These are phyloP conservation scores for Tetracladium setigerum DNA, from an alignment of 495 filamentous ascomycete genomes.

Conservation along the genomic window DNA sequence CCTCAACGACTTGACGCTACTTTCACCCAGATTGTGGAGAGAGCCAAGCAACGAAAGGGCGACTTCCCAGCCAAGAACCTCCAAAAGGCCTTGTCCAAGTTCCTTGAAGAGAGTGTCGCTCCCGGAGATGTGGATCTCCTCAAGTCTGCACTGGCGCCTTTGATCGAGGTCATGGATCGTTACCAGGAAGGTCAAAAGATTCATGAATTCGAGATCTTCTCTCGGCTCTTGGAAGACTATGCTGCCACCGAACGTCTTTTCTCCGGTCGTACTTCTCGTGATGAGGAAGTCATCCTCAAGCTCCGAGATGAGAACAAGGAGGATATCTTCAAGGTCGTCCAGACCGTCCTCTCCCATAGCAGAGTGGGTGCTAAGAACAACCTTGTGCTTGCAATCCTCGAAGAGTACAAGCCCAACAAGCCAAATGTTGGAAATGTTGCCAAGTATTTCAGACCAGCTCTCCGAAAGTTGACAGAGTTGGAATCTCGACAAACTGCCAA, in stretches of 20 bases:
- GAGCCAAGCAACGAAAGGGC: constrained; percentile 60
- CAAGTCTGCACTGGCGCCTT: constrained; percentile 65
- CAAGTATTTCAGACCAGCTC: constrained; percentile 76
- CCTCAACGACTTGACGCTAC: constrained; percentile 80
- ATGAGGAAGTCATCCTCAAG: constrained; percentile 90
- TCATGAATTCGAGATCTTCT: constrained; percentile 81
- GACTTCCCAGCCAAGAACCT: constrained; percentile 94
- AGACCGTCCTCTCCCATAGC: constrained; percentile 89
- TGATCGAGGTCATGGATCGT: constrained; percentile 71
- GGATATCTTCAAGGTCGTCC: constrained; percentile 71
- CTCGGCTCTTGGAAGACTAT: constrained; percentile 69
- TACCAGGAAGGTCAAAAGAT: constrained; percentile 86
- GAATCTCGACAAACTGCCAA: constrained; percentile 88
- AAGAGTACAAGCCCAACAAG: constrained; percentile 92
- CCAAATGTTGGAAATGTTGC: constrained; percentile 79
- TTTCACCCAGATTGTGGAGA: constrained; percentile 78
- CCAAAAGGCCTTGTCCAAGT: constrained; percentile 72
- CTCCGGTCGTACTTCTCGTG: constrained; percentile 72
- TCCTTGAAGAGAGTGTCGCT: constrained; percentile 79
- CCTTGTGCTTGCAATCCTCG: constrained; percentile 81
- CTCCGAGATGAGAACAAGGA: constrained; percentile 96
- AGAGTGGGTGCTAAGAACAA: constrained; percentile 91
- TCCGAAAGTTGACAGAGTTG: constrained; percentile 83
- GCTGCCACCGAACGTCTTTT: constrained; percentile 78
- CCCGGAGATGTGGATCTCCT: constrained; percentile 59